Evolutionary conservation across 169 alveolate genomes (phyloP).

Genomic region (Plasmodium falciparum): DNA sequence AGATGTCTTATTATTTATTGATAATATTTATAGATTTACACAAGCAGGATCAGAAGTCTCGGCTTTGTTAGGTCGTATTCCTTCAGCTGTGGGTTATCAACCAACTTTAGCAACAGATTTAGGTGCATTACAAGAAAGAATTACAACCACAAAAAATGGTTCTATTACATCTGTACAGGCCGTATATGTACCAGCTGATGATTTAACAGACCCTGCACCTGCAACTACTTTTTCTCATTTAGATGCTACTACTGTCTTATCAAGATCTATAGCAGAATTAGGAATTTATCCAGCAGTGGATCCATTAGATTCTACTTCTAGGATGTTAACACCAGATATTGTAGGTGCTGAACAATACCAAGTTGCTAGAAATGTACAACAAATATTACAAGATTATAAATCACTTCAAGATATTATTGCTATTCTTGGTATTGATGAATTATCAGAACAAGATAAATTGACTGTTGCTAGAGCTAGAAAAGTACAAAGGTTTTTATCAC

Average conservation of each 20-base stretch:
- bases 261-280: constrained; percentile 96
- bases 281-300: constrained; percentile 99
- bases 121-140: constrained; percentile 97
- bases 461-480: constrained; percentile 98
- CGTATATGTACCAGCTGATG: constrained; percentile 99
- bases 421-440: constrained; percentile 96
- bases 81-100: constrained; percentile 98
- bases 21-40: constrained; percentile 97
- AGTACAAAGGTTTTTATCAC: constrained; percentile 96
- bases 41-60: constrained; percentile 98
- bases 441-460: constrained; percentile 96
- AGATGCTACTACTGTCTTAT: constrained; percentile 98
- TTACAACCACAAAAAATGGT: constrained; percentile 98
- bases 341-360: constrained; percentile 96
- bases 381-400: constrained; percentile 96
- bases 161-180: constrained; percentile 99
- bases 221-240: constrained; percentile 98
- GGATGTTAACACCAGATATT: constrained; percentile 95
- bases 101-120: constrained; percentile 99
- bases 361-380: constrained; percentile 96
- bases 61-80: constrained; percentile 97
- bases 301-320: constrained; percentile 97
- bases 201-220: constrained; percentile 99
- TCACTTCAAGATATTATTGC: constrained; percentile 97
- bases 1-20: constrained; percentile 96